Evolutionary conservation across 352 stramenopile species (phyloP), one percentile per base, ranked within the genome.

Genomic region (Plasmopara muralis): DNA sequence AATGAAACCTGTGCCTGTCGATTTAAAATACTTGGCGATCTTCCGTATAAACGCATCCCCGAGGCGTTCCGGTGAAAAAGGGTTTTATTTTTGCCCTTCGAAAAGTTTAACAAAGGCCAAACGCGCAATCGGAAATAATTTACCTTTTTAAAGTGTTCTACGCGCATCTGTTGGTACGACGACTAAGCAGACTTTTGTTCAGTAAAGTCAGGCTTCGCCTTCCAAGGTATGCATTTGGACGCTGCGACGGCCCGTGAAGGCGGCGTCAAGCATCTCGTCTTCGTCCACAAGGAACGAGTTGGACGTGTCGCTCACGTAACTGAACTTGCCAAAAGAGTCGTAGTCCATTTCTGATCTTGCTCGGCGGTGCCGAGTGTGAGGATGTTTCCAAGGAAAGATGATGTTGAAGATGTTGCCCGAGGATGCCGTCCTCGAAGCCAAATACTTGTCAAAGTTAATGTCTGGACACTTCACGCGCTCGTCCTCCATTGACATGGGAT

Each of bases 271-370:
- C 78, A 93, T 93, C 55, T 93, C 83, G 57, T 93, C 83, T 73
- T 93, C 83, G 61, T 93, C 83, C 55, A 93, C 83, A 9, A 93
- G 64, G 64, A 93, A 93, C 54, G 83, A 93, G 55, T 89, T 89
- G 28, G 80, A 89, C 50, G 80, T 89, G 64, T 93, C 83, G 58
- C 83, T 91, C 52, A 93, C 81, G 66, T 91, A 93, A 63, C 83
- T 93, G 46, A 93, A 93, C 59, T 90, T 89, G 65, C 80, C 83
- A 48, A 93, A 93, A 37, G 65, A 77, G 61, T 92, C 81, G 55
- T 74, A 77, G 25, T 86, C 64, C 48, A 67, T 70, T 58, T 85
- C 64, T 10, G 64, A 73, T 60, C 79, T 67, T 42, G 63, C 63
- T 48, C 74, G 56, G 43, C 74, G 66, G 40, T 68, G 47, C 38